A percentile compares a stretch with the other conserved stretches of the same genome.
Conservation (phyloP, 495 filamentous ascomycete species). For the Hyaloscypha bicolor region DNA sequence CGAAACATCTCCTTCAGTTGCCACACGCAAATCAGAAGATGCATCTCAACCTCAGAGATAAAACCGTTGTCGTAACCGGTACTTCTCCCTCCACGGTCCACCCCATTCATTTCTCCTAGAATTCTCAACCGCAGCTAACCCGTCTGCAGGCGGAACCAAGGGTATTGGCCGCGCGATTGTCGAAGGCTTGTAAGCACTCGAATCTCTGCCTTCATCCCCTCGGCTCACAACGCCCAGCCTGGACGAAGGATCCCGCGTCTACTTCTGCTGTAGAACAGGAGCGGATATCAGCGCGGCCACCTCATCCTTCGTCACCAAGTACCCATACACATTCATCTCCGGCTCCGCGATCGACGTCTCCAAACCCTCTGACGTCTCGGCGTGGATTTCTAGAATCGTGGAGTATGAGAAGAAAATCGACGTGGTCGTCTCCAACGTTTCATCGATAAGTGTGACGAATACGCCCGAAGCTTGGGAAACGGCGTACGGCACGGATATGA, state of each 20-base stretch:
- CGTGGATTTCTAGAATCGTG: background rate
- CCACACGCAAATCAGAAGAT: background rate
- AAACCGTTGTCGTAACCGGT: constrained; percentile 9
- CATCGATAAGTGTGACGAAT: background rate
- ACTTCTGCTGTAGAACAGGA: background rate
- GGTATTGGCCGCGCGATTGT: constrained; percentile 9
- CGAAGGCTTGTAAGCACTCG: constrained; percentile 1
- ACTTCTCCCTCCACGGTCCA: background rate
- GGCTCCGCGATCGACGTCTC: constrained; percentile 2
- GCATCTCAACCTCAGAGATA: constrained; percentile 10
- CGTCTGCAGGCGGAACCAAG: constrained; percentile 1
- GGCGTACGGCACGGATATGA: constrained; percentile 4
- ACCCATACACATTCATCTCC: background rate
- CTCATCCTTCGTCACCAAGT: background rate
- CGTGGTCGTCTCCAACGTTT: constrained; percentile 6
- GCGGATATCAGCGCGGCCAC: background rate
- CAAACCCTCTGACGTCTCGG: background rate
- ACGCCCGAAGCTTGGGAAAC: background rate
- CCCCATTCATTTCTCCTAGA: background rate
- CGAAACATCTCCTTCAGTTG: background rate
- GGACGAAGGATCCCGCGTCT: background rate
- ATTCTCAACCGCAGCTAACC: constrained; percentile 1
- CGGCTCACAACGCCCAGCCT: background rate
- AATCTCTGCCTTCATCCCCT: background rate
- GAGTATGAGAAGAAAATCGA: constrained; percentile 1